These are phyloP conservation scores for Termitomyces eurrhizus DNA, from an alignment of 768 basidiomycete species.

Conservation along the genomic window DNA sequence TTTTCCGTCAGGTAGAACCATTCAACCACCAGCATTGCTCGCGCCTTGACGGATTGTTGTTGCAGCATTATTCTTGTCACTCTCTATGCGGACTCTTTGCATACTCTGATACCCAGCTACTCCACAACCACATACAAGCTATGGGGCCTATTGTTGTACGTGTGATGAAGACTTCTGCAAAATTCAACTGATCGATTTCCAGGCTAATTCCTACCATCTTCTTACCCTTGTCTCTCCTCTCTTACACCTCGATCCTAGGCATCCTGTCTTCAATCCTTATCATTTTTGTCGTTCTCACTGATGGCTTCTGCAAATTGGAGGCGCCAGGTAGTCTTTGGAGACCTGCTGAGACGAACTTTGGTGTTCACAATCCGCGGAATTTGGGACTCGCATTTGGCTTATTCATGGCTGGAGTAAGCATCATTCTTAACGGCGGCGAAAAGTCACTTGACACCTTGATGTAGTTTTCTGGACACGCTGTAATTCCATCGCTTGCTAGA, in stretches of 20 bases:
- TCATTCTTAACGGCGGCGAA: not conserved
- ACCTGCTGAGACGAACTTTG: constrained; percentile 65
- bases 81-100: constrained; percentile 82
- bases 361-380: constrained; percentile 47
- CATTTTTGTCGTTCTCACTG: constrained; percentile 72
- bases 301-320: constrained; percentile 71
- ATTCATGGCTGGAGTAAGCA: constrained; percentile 83
- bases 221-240: constrained; percentile 80
- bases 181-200: constrained; percentile 4
- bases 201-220: constrained; percentile 85
- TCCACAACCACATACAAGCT: constrained; percentile 74
- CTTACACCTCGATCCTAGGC: constrained; percentile 84
- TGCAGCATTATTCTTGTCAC: constrained; percentile 82
- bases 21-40: constrained; percentile 12
- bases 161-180: constrained; percentile 4
- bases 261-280: constrained; percentile 76
- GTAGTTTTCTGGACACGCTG: constrained; percentile 88
- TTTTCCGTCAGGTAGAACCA: constrained; percentile 68
- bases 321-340: constrained; percentile 79
- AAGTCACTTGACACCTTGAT: not conserved
- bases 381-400: constrained; percentile 83
- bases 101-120: constrained; percentile 64
- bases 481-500: constrained; percentile 83
- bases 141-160: constrained; percentile 67
- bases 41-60: not conserved